phyloP scores from a whole-genome alignment of 1,284 basidiomycete species.

The Mycena citricolor region DNA sequence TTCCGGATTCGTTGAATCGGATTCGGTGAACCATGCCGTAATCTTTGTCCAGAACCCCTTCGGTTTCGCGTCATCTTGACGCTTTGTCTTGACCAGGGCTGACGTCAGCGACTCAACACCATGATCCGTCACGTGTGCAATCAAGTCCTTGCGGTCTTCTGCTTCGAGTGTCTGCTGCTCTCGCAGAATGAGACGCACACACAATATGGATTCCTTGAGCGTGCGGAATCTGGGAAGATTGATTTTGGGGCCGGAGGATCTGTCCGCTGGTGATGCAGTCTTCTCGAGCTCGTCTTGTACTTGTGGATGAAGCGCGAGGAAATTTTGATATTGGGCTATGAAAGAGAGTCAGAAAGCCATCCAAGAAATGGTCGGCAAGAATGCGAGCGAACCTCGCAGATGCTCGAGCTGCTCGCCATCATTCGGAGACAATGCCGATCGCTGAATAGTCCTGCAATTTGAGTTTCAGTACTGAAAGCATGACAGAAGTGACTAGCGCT shows the following conservation, averaged over 20 bases:
- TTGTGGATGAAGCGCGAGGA: conserved; percentile 22
- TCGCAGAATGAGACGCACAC: conserved; percentile 22
- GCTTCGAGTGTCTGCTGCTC: conserved; percentile 15
- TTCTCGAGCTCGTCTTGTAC: conserved; percentile 18
- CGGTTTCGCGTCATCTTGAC: neutral
- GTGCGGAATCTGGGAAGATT: conserved; percentile 29
- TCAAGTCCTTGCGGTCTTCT: conserved; percentile 8
- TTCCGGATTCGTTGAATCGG: conserved; percentile 1
- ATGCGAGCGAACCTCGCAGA: conserved; percentile 5
- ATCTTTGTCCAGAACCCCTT: conserved; percentile 1
- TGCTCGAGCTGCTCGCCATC: conserved; percentile 5
- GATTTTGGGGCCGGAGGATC: conserved; percentile 6
- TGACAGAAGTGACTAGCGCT: too few relatives aligned
- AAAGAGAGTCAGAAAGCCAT: conserved; percentile 13
- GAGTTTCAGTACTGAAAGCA: neutral
- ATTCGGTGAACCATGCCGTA: neutral
- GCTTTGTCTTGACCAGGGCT: conserved; percentile 5
- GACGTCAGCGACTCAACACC: conserved; percentile 10
- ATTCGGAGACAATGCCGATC: conserved; percentile 12
- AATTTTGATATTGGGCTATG: conserved; percentile 6
- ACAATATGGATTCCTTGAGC: conserved; percentile 28
- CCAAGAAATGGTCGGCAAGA: neutral
- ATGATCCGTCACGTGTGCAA: conserved; percentile 18
- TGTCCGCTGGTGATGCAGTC: too few relatives aligned
- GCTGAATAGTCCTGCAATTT: conserved; percentile 8